A percentile compares a stretch with the other conserved stretches of the same genome.
These are phyloP conservation scores for Leccinum subtestaceum DNA, from an alignment of 768 basidiomycete genomes.

Conservation along the genomic window DNA sequence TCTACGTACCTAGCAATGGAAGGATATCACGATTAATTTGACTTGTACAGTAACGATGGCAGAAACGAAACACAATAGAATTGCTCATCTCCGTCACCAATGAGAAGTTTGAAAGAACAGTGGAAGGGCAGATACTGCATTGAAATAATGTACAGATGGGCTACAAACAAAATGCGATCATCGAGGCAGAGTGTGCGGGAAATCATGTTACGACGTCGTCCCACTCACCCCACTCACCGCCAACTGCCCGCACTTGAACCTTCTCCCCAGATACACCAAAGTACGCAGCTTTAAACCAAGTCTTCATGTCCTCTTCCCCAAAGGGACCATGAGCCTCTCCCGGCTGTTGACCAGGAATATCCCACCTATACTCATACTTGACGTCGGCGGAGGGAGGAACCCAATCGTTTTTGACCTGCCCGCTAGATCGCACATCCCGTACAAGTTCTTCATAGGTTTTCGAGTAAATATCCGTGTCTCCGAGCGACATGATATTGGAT, in stretches of 20 bases:
- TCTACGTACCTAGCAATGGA: slow-evolving; percentile 3
- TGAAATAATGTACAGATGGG: slow-evolving; percentile 19
- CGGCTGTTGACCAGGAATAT: slow-evolving; percentile 46
- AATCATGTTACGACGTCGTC: slow-evolving; percentile 54
- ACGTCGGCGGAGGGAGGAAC: slow-evolving; percentile 71
- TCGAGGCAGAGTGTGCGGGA: background rate
- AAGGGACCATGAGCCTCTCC: slow-evolving; percentile 77
- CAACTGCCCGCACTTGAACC: slow-evolving; percentile 65
- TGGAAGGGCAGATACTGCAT: background rate
- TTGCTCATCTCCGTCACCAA: background rate
- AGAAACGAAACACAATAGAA: background rate
- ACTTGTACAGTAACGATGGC: background rate
- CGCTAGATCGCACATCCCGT: slow-evolving; percentile 68
- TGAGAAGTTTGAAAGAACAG: background rate
- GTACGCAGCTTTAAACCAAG: slow-evolving; percentile 78
- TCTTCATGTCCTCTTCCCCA: slow-evolving; percentile 71
- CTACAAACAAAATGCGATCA: background rate
- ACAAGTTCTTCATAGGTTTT: slow-evolving; percentile 85
- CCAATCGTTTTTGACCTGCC: slow-evolving; percentile 67
- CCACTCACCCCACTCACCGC: slow-evolving; percentile 76
- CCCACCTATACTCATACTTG: slow-evolving; percentile 84
- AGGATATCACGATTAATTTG: slow-evolving; percentile 24
- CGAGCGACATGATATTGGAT: slow-evolving; percentile 83
- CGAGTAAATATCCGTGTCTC: slow-evolving; percentile 83
- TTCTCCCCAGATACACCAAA: slow-evolving; percentile 79